Conservation (phyloP, 2,329 filamentous ascomycete species). For the Penicillium concentricum region DNA sequence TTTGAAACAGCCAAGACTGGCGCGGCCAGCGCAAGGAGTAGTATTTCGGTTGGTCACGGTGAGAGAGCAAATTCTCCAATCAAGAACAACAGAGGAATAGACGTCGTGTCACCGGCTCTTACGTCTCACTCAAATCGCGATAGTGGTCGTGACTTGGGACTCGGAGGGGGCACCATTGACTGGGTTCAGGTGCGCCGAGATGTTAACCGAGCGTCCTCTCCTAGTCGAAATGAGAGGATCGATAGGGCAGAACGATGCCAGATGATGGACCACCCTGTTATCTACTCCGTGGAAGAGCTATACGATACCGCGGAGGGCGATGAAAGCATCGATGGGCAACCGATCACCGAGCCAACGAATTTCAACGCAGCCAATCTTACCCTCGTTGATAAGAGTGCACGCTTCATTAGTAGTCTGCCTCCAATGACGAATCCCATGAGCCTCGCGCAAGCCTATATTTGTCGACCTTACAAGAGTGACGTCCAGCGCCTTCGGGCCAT, state of each 20-base stretch:
- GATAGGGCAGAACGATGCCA: slow-evolving; percentile 87
- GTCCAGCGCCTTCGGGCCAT: slow-evolving; percentile 91
- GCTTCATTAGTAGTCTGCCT: slow-evolving; percentile 82
- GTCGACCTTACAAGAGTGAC: slow-evolving; percentile 89
- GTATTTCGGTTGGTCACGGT: slow-evolving; percentile 63
- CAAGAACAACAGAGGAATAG: slow-evolving; percentile 46
- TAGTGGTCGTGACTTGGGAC: slow-evolving; percentile 68
- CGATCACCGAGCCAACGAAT: slow-evolving; percentile 78
- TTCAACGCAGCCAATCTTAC: slow-evolving; percentile 76
- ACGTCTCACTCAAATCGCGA: slow-evolving; percentile 43
- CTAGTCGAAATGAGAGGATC: slow-evolving; percentile 81
- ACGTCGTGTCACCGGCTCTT: slow-evolving; percentile 46
- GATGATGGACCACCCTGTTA: slow-evolving; percentile 86
- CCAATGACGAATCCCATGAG: slow-evolving; percentile 77
- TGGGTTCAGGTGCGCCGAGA: slow-evolving; percentile 98
- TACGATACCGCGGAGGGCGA: slow-evolving; percentile 84
- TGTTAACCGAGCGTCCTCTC: slow-evolving; percentile 89
- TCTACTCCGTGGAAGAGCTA: slow-evolving; percentile 87
- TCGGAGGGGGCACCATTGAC: slow-evolving; percentile 61
- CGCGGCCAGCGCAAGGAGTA: slow-evolving; percentile 83
- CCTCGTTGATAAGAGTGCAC: slow-evolving; percentile 92
- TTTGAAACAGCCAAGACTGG: slow-evolving; percentile 92
- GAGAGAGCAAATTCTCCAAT: slow-evolving; percentile 47
- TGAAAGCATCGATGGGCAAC: slow-evolving; percentile 79
- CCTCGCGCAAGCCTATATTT: slow-evolving; percentile 87